Conservation (phyloP, 2,329 filamentous ascomycete genomes). For the Diaporthe citri region DNA sequence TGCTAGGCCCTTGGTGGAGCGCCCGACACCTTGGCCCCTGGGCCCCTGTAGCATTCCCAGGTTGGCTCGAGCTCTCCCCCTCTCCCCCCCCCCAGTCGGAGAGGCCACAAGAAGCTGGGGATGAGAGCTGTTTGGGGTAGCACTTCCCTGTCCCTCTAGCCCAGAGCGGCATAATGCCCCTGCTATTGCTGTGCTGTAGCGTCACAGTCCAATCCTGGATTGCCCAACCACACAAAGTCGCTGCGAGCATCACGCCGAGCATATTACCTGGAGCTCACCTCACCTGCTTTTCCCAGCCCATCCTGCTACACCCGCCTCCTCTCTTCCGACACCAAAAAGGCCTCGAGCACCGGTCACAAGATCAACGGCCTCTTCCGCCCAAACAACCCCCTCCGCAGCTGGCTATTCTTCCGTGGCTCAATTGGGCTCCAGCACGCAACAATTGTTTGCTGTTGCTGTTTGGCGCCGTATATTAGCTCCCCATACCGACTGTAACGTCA, state of each 20-base stretch:
- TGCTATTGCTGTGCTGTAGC: conserved; percentile 28
- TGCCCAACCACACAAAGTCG: conserved; percentile 34
- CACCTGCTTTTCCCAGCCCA: conserved; percentile 26
- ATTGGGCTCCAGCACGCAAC: conserved; percentile 1
- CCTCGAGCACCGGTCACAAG: conserved; percentile 14
- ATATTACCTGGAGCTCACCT: conserved; percentile 36
- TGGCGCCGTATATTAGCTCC: neutral
- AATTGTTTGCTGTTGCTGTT: neutral
- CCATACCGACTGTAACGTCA: neutral
- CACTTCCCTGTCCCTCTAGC: conserved; percentile 28
- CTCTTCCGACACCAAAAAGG: conserved; percentile 24
- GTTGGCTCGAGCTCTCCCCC: conserved; percentile 31
- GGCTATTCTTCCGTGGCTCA: neutral
- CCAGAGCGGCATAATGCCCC: conserved; percentile 25
- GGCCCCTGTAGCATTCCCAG: neutral
- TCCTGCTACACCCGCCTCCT: conserved; percentile 26
- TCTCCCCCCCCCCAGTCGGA: conserved; percentile 15
- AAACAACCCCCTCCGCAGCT: neutral
- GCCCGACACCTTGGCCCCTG: neutral
- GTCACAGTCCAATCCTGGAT: conserved; percentile 29
- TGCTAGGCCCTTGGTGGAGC: conserved; percentile 3
- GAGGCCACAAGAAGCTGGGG: conserved; percentile 36
- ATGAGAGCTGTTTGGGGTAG: conserved; percentile 28
- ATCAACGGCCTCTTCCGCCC: conserved; percentile 17
- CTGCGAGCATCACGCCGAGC: conserved; percentile 34